Evolutionary conservation across 2,329 filamentous ascomycete species (phyloP).

Genomic region (Aspergillus ochraceus): DNA sequence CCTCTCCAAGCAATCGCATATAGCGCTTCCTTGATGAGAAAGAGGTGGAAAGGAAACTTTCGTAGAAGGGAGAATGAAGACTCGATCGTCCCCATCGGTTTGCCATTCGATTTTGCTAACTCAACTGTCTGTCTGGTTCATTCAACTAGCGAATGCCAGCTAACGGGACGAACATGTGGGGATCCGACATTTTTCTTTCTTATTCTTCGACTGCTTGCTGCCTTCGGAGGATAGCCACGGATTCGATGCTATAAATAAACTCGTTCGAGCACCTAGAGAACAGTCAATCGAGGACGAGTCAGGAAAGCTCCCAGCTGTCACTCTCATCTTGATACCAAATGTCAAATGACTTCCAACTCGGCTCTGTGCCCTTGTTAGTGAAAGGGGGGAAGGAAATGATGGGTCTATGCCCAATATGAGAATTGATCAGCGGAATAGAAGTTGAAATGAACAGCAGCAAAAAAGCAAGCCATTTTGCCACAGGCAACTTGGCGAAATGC

Average conservation of each 20-base stretch:
- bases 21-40: constrained; percentile 41
- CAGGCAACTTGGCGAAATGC: not conserved
- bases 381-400: not conserved
- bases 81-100: constrained; percentile 11
- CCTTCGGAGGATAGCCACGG: not conserved
- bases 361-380: not conserved
- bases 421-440: not conserved
- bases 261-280: not conserved
- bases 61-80: constrained; percentile 15
- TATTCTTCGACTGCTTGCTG: not conserved
- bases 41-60: constrained; percentile 23
- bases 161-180: constrained; percentile 5
- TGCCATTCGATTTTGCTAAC: constrained; percentile 19
- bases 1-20: constrained; percentile 41
- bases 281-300: not conserved
- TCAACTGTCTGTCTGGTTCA: constrained; percentile 9
- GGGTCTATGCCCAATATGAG: not conserved
- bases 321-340: not conserved
- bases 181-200: not conserved
- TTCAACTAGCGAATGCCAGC: constrained; percentile 8
- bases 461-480: not conserved
- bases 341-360: not conserved
- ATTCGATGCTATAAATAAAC: not conserved
- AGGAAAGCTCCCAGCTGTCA: not conserved
- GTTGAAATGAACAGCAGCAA: not conserved